A percentile compares a stretch with the other conserved stretches of the same genome.
These are phyloP conservation scores for Ceratocystiopsis sp. DNA, from an alignment of 2,329 filamentous ascomycete genomes.

Conservation along the genomic window DNA sequence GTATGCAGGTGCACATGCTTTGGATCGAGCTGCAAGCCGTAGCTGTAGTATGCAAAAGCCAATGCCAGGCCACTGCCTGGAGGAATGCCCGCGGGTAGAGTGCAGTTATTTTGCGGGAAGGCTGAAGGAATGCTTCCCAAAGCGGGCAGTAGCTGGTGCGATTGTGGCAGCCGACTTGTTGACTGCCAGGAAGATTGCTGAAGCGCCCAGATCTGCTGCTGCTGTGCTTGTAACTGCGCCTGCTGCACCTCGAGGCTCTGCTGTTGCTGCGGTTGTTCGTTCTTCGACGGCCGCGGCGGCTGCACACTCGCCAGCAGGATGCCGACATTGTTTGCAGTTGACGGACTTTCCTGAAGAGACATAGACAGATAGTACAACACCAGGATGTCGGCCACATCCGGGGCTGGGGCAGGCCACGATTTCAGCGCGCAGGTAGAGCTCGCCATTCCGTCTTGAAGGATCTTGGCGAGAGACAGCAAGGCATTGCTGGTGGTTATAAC, in stretches of 20 bases:
- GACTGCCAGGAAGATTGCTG: not conserved
- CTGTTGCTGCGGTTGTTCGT: no score
- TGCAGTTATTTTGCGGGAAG: conserved; percentile 25
- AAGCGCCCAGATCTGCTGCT: not conserved
- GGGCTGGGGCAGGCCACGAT: conserved; percentile 41
- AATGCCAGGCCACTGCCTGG: conserved; percentile 78
- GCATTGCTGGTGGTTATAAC: conserved; percentile 93
- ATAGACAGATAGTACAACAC: conserved; percentile 91
- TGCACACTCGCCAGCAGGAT: conserved; percentile 93
- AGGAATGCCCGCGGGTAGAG: conserved; percentile 38
- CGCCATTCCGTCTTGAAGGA: conserved; percentile 81
- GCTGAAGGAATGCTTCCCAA: conserved; percentile 4
- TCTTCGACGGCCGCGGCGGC: conserved; percentile 25
- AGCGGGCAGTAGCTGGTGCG: conserved; percentile 4
- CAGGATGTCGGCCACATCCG: conserved; percentile 69
- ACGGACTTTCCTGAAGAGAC: conserved; percentile 87
- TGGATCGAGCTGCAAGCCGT: conserved; percentile 70
- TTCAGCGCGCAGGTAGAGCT: no score
- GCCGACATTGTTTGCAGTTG: conserved; percentile 94
- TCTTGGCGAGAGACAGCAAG: conserved; percentile 84
- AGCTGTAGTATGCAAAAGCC: conserved; percentile 87
- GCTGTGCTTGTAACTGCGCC: not conserved
- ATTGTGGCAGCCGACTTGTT: not conserved
- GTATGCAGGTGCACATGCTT: conserved; percentile 94
- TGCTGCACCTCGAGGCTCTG: not conserved